Percentiles rank a stretch among this genome's conserved stretches.
Evolutionary conservation across 148 eudicot species (phyloP).

Genomic region (Heliosperma pusillum): DNA sequence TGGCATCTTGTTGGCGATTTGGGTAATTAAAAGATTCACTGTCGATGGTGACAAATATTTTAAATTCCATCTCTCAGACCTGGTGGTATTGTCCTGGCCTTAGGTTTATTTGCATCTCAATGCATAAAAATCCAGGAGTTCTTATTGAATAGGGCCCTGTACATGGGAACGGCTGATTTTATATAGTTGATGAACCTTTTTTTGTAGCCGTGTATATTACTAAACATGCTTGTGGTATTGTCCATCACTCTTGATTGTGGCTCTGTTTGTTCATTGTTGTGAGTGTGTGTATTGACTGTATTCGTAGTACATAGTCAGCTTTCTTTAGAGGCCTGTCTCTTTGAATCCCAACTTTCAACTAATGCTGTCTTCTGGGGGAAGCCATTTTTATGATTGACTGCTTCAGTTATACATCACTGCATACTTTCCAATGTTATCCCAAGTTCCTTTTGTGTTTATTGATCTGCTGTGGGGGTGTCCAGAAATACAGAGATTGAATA

Average conservation of each 20-base stretch:
- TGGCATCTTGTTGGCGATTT: not conserved
- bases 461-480: not conserved
- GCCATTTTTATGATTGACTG: slow-evolving; percentile 5
- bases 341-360: not conserved
- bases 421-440: not conserved
- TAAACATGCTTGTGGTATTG: not conserved
- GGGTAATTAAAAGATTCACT: not conserved
- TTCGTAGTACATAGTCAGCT: not conserved
- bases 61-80: not conserved
- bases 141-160: not conserved
- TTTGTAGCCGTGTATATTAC: not conserved
- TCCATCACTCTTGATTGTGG: not conserved
- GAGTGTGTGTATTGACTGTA: slow-evolving; percentile 1
- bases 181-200: not conserved
- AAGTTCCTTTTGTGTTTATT: slow-evolving; percentile 3
- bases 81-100: too few species aligned
- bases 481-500: not conserved
- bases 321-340: not conserved
- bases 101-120: not conserved
- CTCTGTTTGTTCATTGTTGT: not conserved
- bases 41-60: not conserved
- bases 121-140: not conserved
- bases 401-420: not conserved
- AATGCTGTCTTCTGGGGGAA: slow-evolving; percentile 1
- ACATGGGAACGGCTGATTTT: not conserved